Evolutionary conservation across 768 basidiomycete genomes (phyloP).

Genomic region (Lentinus brumalis): DNA sequence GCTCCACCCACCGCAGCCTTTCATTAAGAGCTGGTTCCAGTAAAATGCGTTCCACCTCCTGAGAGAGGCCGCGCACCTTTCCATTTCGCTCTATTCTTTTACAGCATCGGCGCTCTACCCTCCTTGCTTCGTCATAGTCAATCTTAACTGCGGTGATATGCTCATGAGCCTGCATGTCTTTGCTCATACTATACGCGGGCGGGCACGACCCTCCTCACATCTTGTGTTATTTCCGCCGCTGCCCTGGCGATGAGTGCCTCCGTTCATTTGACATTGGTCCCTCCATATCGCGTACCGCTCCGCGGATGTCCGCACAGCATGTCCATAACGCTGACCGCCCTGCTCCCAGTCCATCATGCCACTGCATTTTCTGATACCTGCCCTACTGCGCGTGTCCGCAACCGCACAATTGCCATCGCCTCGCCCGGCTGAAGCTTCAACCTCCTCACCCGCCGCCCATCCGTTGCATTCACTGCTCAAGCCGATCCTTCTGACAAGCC

Average conservation of each 20-base stretch:
- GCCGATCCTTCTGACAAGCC: constrained; percentile 64
- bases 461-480: constrained; percentile 61
- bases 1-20: no score
- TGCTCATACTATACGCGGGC: not conserved
- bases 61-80: no score
- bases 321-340: not conserved
- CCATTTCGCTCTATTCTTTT: no score
- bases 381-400: constrained; percentile 56
- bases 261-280: no score
- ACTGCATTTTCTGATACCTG: constrained; percentile 54
- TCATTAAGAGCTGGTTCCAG: no score
- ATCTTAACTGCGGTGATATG: no score
- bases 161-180: not conserved
- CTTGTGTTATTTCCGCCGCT: not conserved
- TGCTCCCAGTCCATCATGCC: constrained; percentile 71
- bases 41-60: no score
- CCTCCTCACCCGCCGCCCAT: constrained; percentile 37
- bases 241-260: not conserved
- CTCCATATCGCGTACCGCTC: not conserved
- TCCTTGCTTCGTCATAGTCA: no score
- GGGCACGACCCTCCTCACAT: not conserved
- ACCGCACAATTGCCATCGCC: constrained; percentile 21
- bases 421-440: constrained; percentile 21
- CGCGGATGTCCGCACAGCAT: not conserved
- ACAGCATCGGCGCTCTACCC: no score